Conservation (phyloP, 257 asterid species). For the Knoxia roxburghii region DNA sequence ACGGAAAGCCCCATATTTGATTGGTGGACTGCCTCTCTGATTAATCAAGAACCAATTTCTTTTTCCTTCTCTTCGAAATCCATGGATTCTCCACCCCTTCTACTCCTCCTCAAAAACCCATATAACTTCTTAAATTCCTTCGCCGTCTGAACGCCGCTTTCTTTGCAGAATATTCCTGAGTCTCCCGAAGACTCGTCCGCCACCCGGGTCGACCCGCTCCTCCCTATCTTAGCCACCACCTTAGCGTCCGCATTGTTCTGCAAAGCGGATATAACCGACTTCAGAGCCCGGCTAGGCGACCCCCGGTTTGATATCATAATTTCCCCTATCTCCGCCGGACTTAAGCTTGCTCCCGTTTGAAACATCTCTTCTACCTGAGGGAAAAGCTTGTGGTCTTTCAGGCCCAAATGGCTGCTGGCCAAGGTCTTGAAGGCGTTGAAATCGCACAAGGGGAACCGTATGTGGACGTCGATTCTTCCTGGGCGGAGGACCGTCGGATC, state of each 20-base stretch:
- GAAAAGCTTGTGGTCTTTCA: conserved; percentile 74
- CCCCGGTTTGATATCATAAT: conserved; percentile 84
- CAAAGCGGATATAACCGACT: conserved; percentile 69
- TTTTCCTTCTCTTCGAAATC: conserved; percentile 47
- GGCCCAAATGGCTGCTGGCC: conserved; percentile 68
- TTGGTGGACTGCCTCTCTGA: background rate
- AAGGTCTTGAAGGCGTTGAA: conserved; percentile 60
- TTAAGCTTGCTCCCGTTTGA: conserved; percentile 67
- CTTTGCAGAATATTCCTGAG: conserved; percentile 34
- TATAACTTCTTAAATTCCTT: conserved; percentile 67
- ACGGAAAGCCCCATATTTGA: too few relatives aligned
- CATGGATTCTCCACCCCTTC: conserved; percentile 35
- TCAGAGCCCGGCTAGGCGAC: conserved; percentile 77
- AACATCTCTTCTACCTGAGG: conserved; percentile 73
- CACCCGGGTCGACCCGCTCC: conserved; percentile 39
- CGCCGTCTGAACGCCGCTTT: conserved; percentile 40
- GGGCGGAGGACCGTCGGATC: conserved; percentile 68
- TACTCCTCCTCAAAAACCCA: conserved; percentile 63
- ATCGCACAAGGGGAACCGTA: conserved; percentile 76
- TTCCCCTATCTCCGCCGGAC: conserved; percentile 82
- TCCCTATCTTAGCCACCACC: conserved; percentile 35
- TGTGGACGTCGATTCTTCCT: conserved; percentile 77
- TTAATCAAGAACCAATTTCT: conserved; percentile 24
- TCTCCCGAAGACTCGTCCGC: conserved; percentile 40
- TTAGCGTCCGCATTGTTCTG: conserved; percentile 40